Conservation (phyloP, 1,284 basidiomycete genomes). For the Boletellus dicymbophilus region DNA sequence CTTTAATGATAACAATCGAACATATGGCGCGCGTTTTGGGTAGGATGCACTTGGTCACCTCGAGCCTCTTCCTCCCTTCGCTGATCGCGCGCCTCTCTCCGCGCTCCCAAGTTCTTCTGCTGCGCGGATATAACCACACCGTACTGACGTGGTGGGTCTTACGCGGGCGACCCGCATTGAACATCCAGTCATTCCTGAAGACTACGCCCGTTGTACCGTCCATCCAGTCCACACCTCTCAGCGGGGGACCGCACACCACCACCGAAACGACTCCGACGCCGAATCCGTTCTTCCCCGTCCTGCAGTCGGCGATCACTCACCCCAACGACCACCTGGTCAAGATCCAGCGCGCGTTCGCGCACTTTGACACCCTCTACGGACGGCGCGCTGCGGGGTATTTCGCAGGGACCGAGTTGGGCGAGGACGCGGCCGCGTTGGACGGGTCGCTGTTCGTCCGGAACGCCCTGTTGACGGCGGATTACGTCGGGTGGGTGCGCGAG, state of each 20-base stretch:
- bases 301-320: conserved; percentile 35
- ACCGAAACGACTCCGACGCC: conserved; percentile 21
- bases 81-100: conserved; percentile 38
- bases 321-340: conserved; percentile 35
- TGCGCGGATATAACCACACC: conserved; percentile 44
- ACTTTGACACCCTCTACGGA: conserved; percentile 33
- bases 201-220: conserved; percentile 19
- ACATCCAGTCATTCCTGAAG: conserved; percentile 43
- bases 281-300: conserved; percentile 34
- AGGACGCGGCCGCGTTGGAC: conserved; percentile 31
- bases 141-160: conserved; percentile 43
- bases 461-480: conserved; percentile 28
- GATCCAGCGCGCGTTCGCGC: conserved; percentile 33
- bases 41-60: conserved; percentile 59
- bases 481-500: conserved; percentile 37
- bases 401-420: conserved; percentile 40
- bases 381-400: conserved; percentile 31
- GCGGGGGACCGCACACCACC: conserved; percentile 4
- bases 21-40: too few species aligned
- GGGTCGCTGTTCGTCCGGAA: conserved; percentile 34
- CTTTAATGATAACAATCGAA: too few species aligned
- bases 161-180: conserved; percentile 41
- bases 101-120: conserved; percentile 38
- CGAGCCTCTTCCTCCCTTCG: conserved; percentile 50
- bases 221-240: not conserved